Evolutionary conservation across 345 rosid species (phyloP), one percentile per base, ranked within the genome.

Genomic region (Citrus sp.): DNA sequence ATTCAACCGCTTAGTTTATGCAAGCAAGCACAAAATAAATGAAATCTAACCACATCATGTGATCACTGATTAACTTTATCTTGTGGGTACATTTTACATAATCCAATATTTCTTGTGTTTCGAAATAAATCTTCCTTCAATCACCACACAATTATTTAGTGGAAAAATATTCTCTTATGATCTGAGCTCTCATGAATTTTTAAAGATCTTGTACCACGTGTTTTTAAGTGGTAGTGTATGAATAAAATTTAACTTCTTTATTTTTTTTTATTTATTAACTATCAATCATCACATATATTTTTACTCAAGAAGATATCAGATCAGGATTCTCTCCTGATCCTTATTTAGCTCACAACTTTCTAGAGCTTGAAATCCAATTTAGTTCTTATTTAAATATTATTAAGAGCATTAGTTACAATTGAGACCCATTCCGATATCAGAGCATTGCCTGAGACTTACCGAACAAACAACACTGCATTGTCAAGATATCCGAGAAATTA

Each of bases 181-280:
- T 32, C 4, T 32, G 34, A 32, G 0, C 4, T 32, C 34, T 32
- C 34, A 32, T 32, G 0, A 32, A 32, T 4, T 34, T 34, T 34
- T 34, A 4, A 4, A 34, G 0, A 34, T 34, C 1, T 34, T 34
- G 1, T 34, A 0, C 6, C 0, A 4, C 6, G 1, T 4, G 2
- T 34, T 4, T 34, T 34, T 34, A 34, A 34, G 0, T 0, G 0
- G 6, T 34, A 34, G 0, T 34, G 1, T 34, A 34, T 34, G 35
- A 34, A 34, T 34, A 34, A 0, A 34, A 34, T 34, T 34, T 34
- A 34, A 34, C 5, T 34, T 34, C 2, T 34, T 4, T 34, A 34
- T 34, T 4, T 34, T 34, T 34, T 0, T 34, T 34, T 34, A 34
- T 0, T 34, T 34, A 34, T 34, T 34, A 34, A 34, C 6, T 34